These are phyloP conservation scores for Pulicaria dysenterica DNA, from an alignment of 129 eudicot genomes.

Conservation along the genomic window DNA sequence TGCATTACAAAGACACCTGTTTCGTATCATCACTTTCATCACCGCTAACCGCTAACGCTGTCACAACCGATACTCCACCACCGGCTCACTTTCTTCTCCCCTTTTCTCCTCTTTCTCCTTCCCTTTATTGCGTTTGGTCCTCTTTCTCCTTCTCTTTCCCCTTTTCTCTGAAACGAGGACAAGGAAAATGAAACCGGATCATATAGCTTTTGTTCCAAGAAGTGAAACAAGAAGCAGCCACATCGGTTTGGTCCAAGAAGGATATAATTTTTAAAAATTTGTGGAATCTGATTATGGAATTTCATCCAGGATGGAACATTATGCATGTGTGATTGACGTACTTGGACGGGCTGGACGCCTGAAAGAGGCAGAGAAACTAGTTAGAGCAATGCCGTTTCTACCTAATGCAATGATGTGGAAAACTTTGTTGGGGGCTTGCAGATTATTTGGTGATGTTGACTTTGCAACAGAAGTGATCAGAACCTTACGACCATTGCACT, in stretches of 20 bases:
- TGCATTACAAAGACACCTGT: too few species aligned
- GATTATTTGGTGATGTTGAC: constrained; percentile 75
- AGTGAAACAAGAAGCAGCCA: constrained; percentile 90
- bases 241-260: constrained; percentile 78
- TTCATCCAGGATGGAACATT: constrained; percentile 83
- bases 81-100: too few species aligned
- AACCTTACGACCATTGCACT: constrained; percentile 85
- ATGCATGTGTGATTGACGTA: constrained; percentile 88
- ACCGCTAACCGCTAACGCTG: too few species aligned
- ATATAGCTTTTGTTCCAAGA: constrained; percentile 93
- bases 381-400: constrained; percentile 70
- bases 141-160: too few species aligned
- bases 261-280: constrained; percentile 41
- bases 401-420: constrained; percentile 92
- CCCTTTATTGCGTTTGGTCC: too few species aligned
- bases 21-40: too few species aligned
- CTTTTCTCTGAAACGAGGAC: constrained; percentile 59
- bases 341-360: constrained; percentile 77
- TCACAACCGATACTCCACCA: too few species aligned
- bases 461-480: constrained; percentile 60
- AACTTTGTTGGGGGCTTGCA: constrained; percentile 83
- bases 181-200: constrained; percentile 63
- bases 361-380: constrained; percentile 55
- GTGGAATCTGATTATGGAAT: constrained; percentile 79
- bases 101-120: too few species aligned